Base-by-base conservation (phyloP, 169 alveolate genomes). In the Babesia gibsoni region DNA sequence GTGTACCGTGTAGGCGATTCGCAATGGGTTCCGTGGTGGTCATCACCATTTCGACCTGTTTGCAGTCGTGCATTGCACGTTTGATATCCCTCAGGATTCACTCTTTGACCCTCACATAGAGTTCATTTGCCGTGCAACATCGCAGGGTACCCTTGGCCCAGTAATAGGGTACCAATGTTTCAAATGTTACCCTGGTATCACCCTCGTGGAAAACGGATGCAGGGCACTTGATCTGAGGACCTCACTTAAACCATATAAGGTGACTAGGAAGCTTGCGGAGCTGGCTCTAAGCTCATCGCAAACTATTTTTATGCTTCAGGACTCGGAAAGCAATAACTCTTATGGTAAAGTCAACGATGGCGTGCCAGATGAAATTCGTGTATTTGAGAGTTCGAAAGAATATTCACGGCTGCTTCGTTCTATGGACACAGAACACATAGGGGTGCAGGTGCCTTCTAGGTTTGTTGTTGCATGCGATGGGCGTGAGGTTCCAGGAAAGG, bases 61-160 rank as follows among this genome's bases (percentile, higher is more conserved):
- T 41, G 79, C 90, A 25, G 90, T 89, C 32, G 90, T 73, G 33
- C 39, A 86, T 30, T 45, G 89, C 23, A 86, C 88, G 14, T 83
- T 92, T 45, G 87, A 88, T 82, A 57, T 90, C 35, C 97, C 97
- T 16, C 66, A 87, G 23, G 94, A 91, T 45, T 95, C 94, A 7
- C 59, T 93, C 20, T 92, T 67, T 70, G 95, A 93, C 73, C 96
- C 97, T 8, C 85, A 61, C 43, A 72, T 93, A 35, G 89, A 90
- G 52, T 49, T 77, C 23, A n/a, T 8, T 14, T 61, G 56, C 58
- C 46, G 33, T 35, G 72, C 59, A 18, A 61, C 29, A 22, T 61
- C 58, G 1, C 32, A 29, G 46, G 72, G 72, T 8, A 9, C 6
- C 4, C 3, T 42, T 27, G 72, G 72, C 48, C 58, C 49, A 10